Evolutionary conservation across 1,284 basidiomycete species (phyloP), one percentile per base, ranked within the genome.

Genomic region (Ceratobasidium sp.): DNA sequence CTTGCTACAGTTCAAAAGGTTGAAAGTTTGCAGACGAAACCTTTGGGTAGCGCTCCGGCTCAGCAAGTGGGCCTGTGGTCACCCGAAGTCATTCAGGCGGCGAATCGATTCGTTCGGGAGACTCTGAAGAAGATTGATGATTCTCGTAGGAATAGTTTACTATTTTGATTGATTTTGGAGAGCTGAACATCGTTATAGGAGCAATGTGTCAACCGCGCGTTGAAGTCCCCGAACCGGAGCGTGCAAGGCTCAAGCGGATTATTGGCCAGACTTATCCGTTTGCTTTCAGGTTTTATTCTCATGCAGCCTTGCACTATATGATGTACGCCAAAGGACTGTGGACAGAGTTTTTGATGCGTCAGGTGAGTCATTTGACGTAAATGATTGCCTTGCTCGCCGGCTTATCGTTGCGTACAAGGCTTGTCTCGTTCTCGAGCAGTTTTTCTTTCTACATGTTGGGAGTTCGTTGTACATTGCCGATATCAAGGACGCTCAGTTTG

Each of bases 241-340:
- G 34, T 13, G 22, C 13, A 34, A 31, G 22, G 19, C 13, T 69
- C 6, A 46, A 69, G 37, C 34, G 34, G 9, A 24, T 69, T 16
- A 53, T 58, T 43, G 16, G 16, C 16, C 53, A 46, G 9, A 39
- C 37, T 31, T 69, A 58, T 39, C 27, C 37, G 11, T 1, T 43
- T 5, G 66, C 66, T 2, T 24, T 69, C 1, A 37, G 22, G 22
- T 58, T 69, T n/a, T 69, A 69, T 53, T 34, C 22, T 39, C 19
- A 51, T 27, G 51, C 53, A 31, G 51, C 51, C 39, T 53, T 69
- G 9, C 54, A 69, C 27, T 29, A 58, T 14, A 56, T 69, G 66
- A 34, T 69, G 2, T 46, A 51, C 31, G 9, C 37, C 4, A 37
- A 24, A 58, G 53, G 22, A 46, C 34, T 6, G 19, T 58, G 54